Percentiles rank a stretch among this genome's conserved stretches.
These are phyloP conservation scores for Amanita exitialis DNA, from an alignment of 768 basidiomycete species.

Conservation along the genomic window DNA sequence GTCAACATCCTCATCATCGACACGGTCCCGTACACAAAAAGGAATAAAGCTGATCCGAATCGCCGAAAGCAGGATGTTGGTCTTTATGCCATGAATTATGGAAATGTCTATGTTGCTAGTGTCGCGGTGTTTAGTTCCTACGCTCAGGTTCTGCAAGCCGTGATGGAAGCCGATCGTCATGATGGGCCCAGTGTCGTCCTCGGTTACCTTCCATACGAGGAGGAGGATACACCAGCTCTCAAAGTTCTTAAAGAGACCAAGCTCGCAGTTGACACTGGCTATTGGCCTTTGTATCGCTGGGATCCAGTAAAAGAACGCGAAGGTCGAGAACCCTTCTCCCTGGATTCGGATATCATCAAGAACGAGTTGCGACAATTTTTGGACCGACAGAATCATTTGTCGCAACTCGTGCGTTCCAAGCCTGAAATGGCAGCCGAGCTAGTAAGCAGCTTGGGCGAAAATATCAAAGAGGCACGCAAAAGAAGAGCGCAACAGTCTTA, in stretches of 20 bases:
- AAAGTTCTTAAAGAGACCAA: slow-evolving; percentile 97
- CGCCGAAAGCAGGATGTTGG: slow-evolving; percentile 94
- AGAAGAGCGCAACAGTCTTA: slow-evolving; percentile 77
- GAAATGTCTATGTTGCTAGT: slow-evolving; percentile 92
- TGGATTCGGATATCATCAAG: slow-evolving; percentile 93
- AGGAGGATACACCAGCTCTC: slow-evolving; percentile 69
- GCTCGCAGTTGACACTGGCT: slow-evolving; percentile 89
- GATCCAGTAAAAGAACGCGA: slow-evolving; percentile 74
- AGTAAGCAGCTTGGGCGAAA: slow-evolving; percentile 77
- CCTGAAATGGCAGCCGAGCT: slow-evolving; percentile 78
- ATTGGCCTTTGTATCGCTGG: slow-evolving; percentile 99
- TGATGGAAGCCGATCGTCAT: slow-evolving; percentile 87
- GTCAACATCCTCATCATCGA: slow-evolving; percentile 96
- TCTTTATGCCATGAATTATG: slow-evolving; percentile 97
- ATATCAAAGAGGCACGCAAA: slow-evolving; percentile 74
- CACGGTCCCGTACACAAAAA: slow-evolving; percentile 78
- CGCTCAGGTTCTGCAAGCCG: slow-evolving; percentile 82
- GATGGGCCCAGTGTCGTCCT: slow-evolving; percentile 86
- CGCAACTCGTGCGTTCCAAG: slow-evolving; percentile 76
- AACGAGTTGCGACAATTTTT: slow-evolving; percentile 90
- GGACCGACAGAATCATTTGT: slow-evolving; percentile 93
- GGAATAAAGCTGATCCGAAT: slow-evolving; percentile 55
- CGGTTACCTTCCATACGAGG: slow-evolving; percentile 86
- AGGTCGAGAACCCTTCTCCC: slow-evolving; percentile 78
- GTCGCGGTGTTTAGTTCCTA: slow-evolving; percentile 96